These are phyloP conservation scores for Erysimum cheiranthoides DNA, from an alignment of 345 rosid genomes.

Conservation along the genomic window DNA sequence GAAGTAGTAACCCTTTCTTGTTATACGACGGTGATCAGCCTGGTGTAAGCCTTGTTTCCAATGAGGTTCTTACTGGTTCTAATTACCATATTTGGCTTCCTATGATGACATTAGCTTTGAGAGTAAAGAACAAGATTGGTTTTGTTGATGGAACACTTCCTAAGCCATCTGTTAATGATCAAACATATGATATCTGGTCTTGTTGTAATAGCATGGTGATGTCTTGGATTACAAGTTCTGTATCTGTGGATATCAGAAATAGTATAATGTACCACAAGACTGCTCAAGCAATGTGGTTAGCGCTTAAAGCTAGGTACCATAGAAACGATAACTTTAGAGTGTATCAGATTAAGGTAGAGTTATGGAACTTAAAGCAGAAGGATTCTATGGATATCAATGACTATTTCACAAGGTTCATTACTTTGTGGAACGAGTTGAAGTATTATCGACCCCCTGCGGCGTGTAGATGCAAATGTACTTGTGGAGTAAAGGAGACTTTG, in stretches of 20 bases:
- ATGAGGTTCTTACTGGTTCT: conserved; percentile 1
- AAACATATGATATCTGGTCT: neutral
- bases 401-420: neutral
- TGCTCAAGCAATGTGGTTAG: conserved; percentile 15
- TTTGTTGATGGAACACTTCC: neutral
- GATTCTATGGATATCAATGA: conserved; percentile 2
- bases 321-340: neutral
- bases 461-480: neutral
- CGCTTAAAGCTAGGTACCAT: neutral
- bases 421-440: neutral
- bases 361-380: neutral
- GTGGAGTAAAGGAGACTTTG: neutral
- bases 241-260: neutral
- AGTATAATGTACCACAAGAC: neutral
- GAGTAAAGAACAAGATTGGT: conserved; percentile 8
- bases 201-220: conserved; percentile 21
- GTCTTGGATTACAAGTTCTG: conserved; percentile 11
- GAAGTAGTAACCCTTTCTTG: neutral
- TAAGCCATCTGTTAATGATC: neutral
- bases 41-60: neutral
- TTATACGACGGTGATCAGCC: neutral
- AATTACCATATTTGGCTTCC: conserved; percentile 3
- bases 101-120: neutral
- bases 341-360: neutral
- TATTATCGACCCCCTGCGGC: neutral